These are phyloP conservation scores for Oryza australiensis DNA, from an alignment of 176 grass and related monocot genomes.

Conservation along the genomic window DNA sequence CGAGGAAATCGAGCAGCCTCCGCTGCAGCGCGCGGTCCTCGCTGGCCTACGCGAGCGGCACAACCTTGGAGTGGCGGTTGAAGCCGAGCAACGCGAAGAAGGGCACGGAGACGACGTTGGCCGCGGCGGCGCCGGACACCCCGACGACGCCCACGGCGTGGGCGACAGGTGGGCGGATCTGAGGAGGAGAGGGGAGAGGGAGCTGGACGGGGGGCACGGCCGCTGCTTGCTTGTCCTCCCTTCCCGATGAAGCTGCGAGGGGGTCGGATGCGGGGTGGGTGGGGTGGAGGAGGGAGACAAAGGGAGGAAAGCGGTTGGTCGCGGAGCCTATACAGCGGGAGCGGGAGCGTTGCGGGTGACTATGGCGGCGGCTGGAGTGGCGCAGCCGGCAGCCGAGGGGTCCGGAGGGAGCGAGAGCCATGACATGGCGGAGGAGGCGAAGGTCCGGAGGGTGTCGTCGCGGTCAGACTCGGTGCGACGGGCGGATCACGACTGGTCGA, in stretches of 20 bases:
- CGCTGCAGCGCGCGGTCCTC: constrained; percentile 71
- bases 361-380: background rate
- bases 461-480: constrained; percentile 44
- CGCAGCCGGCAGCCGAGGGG: constrained; percentile 53
- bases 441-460: constrained; percentile 42
- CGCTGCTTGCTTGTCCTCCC: background rate
- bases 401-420: constrained; percentile 59
- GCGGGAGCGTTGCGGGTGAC: background rate
- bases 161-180: constrained; percentile 8
- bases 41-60: constrained; percentile 55
- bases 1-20: constrained; percentile 60
- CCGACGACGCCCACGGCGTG: constrained; percentile 66
- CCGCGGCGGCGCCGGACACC: constrained; percentile 49
- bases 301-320: background rate
- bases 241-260: background rate
- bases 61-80: constrained; percentile 73
- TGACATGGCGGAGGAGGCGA: constrained; percentile 42
- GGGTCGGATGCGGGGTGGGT: constrained; percentile 28
- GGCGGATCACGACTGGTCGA: constrained; percentile 58
- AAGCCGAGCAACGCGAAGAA: constrained; percentile 97
- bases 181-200: constrained; percentile 17
- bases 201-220: background rate
- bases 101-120: constrained; percentile 88
- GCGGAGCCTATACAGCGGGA: too few species aligned
- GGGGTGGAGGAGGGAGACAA: too few species aligned